A percentile compares a stretch with the other conserved stretches of the same genome.
These are phyloP conservation scores for Cyclotella choctawhatcheeana DNA, from an alignment of 108 stramenopile genomes.

Conservation along the genomic window DNA sequence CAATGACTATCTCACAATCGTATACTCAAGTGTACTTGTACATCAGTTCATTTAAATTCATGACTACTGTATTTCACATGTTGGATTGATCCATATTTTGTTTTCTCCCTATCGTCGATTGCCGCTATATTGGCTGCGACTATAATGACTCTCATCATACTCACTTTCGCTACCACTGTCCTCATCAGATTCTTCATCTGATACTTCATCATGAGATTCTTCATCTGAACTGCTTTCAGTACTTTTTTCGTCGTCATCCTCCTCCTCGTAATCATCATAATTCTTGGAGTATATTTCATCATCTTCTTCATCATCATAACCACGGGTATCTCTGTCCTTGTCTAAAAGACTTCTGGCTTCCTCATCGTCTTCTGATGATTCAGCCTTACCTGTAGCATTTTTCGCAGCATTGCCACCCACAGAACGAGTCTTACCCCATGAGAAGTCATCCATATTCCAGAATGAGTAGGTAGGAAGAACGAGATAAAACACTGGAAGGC, in stretches of 20 bases:
- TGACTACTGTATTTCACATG: neutral
- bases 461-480: slow-evolving; percentile 63
- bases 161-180: slow-evolving; percentile 7
- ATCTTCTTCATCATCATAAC: slow-evolving; percentile 21
- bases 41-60: neutral
- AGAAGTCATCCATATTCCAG: slow-evolving; percentile 71
- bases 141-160: neutral
- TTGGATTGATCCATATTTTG: neutral
- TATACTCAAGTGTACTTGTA: neutral
- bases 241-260: neutral
- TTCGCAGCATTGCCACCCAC: slow-evolving; percentile 47
- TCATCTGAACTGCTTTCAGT: neutral
- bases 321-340: neutral
- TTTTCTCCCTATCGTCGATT: too few species aligned
- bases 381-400: slow-evolving; percentile 12
- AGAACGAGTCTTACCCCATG: slow-evolving; percentile 67
- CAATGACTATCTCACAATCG: neutral
- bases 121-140: slow-evolving; percentile 1
- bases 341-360: slow-evolving; percentile 11
- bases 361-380: neutral
- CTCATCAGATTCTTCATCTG: neutral
- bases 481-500: slow-evolving; percentile 66
- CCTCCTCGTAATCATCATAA: slow-evolving; percentile 20
- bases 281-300: neutral
- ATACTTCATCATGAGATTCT: slow-evolving; percentile 7